Evolutionary conservation across 225 moss, liverwort and hornwort genomes (phyloP).

Genomic region (Takakia lepidozioides): DNA sequence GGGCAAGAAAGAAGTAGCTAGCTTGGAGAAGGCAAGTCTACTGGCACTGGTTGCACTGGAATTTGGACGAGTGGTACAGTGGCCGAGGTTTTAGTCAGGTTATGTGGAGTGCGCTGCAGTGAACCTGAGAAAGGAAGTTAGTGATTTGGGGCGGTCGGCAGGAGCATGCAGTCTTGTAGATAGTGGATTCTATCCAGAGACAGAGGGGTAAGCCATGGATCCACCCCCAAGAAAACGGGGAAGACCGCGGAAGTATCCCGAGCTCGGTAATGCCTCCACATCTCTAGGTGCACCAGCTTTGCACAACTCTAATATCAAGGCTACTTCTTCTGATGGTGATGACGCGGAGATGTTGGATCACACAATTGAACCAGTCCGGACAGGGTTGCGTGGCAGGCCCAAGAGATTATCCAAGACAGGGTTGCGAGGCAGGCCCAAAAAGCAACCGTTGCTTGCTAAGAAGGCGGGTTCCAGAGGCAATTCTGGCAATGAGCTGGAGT

Average conservation of each 20-base stretch:
- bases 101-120: too few relatives aligned
- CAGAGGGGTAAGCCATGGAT: constrained; percentile 51
- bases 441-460: constrained; percentile 8
- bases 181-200: too few relatives aligned
- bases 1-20: too few relatives aligned
- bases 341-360: constrained; percentile 84
- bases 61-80: too few relatives aligned
- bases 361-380: constrained; percentile 32
- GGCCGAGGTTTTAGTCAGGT: too few relatives aligned
- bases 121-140: too few relatives aligned
- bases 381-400: constrained; percentile 75
- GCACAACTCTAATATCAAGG: constrained; percentile 11
- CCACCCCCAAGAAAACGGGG: constrained; percentile 89
- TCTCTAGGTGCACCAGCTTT: constrained; percentile 14
- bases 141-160: too few relatives aligned
- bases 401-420: too few relatives aligned
- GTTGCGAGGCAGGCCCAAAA: constrained; percentile 18
- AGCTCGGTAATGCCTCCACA: constrained; percentile 34
- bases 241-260: constrained; percentile 85
- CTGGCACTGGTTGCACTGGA: too few relatives aligned
- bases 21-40: too few relatives aligned
- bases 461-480: constrained; percentile 46
- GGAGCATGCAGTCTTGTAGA: too few relatives aligned
- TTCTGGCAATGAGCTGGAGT: constrained; percentile 48
- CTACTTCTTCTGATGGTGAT: constrained; percentile 18